A percentile compares a stretch with the other conserved stretches of the same genome.
These are phyloP conservation scores for Xylariaceae sp. DNA, from an alignment of 2,329 filamentous ascomycete species.

Conservation along the genomic window DNA sequence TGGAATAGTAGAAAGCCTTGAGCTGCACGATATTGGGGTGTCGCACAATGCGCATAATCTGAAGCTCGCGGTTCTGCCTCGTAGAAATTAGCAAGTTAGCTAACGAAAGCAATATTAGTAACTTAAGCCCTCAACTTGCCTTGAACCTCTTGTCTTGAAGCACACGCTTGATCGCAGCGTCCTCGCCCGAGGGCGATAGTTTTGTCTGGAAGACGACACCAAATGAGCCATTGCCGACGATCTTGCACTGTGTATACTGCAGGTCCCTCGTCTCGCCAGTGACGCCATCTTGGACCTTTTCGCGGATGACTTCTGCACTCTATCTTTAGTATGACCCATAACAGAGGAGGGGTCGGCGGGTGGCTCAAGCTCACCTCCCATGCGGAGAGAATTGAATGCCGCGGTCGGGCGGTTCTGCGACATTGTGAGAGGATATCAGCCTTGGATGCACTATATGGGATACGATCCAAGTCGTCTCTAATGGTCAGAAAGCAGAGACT, in stretches of 20 bases:
- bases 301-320: slow-evolving; percentile 85
- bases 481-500: slow-evolving; percentile 37
- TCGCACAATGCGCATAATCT: slow-evolving; percentile 99
- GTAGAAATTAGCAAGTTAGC: slow-evolving; percentile 26
- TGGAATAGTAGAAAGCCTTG: slow-evolving; percentile 99
- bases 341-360: slow-evolving; percentile 19
- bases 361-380: slow-evolving; percentile 81
- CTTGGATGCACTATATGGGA: slow-evolving; percentile 33
- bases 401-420: slow-evolving; percentile 66
- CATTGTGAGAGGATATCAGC: slow-evolving; percentile 38
- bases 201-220: slow-evolving; percentile 99
- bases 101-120: neutral
- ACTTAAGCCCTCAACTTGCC: slow-evolving; percentile 57
- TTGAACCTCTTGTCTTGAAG: slow-evolving; percentile 99
- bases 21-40: slow-evolving; percentile 99
- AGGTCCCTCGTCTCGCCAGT: slow-evolving; percentile 96
- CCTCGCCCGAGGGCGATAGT: slow-evolving; percentile 94
- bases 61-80: slow-evolving; percentile 90
- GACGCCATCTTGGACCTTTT: slow-evolving; percentile 98
- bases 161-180: slow-evolving; percentile 98
- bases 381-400: slow-evolving; percentile 85
- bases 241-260: slow-evolving; percentile 99
- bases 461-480: slow-evolving; percentile 33
- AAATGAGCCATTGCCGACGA: slow-evolving; percentile 98
- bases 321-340: slow-evolving; percentile 28